These are phyloP conservation scores for Ophiocordyceps camponoti-saundersi DNA, from an alignment of 2,329 filamentous ascomycete species.

Conservation along the genomic window DNA sequence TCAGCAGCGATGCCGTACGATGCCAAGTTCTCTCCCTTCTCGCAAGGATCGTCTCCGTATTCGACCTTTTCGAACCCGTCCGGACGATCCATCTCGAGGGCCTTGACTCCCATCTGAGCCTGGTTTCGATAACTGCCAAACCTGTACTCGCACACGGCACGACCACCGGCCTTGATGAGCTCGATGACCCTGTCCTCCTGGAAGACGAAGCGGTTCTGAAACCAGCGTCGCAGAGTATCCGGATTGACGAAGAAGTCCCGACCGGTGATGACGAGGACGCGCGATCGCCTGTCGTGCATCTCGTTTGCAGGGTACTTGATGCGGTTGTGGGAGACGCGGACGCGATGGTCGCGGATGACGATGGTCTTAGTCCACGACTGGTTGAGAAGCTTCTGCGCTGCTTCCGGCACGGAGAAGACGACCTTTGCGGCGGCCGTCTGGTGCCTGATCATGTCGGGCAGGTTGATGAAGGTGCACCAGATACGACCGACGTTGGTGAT, in stretches of 20 bases:
- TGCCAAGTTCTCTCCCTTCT: slow-evolving; percentile 14
- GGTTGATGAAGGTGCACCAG: slow-evolving; percentile 33
- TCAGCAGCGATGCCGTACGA: slow-evolving; percentile 15
- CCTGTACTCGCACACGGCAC: slow-evolving; percentile 27
- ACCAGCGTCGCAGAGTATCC: slow-evolving; percentile 19
- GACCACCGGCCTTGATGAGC: slow-evolving; percentile 10
- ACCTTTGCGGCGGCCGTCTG: slow-evolving; percentile 28
- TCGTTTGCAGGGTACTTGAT: slow-evolving; percentile 22
- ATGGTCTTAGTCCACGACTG: slow-evolving; percentile 13
- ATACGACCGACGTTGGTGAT: slow-evolving; percentile 31
- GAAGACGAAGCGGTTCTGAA: slow-evolving; percentile 24
- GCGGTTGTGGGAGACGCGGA: slow-evolving; percentile 28
- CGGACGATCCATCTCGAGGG: slow-evolving; percentile 17
- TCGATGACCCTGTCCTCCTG: slow-evolving; percentile 26
- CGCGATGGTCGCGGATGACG: slow-evolving; percentile 16
- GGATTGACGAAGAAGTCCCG: slow-evolving; percentile 25
- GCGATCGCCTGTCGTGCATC: slow-evolving; percentile 16
- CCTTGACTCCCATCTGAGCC: slow-evolving; percentile 28
- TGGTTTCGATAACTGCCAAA: slow-evolving; percentile 40
- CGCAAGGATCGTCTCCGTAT: slow-evolving; percentile 20
- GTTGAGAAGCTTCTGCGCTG: slow-evolving; percentile 17
- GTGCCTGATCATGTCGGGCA: slow-evolving; percentile 18
- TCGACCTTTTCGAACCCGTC: slow-evolving; percentile 18
- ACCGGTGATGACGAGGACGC: slow-evolving; percentile 34
- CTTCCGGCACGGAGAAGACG: slow-evolving; percentile 26